These are phyloP conservation scores for Galerina sulciceps DNA, from an alignment of 768 basidiomycete species.

Conservation along the genomic window DNA sequence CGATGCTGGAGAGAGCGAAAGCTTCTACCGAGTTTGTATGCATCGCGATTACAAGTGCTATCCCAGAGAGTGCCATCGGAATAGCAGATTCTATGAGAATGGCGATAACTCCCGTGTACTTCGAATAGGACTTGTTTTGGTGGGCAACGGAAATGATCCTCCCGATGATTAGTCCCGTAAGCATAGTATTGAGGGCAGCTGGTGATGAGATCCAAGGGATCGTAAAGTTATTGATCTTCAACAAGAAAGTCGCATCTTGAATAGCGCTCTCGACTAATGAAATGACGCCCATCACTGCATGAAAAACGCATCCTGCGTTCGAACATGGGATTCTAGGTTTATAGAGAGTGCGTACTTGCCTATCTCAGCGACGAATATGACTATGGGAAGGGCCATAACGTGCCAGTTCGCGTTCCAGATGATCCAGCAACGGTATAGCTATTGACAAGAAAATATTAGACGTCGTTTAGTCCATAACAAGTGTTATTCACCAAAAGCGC, in stretches of 20 bases:
- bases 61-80: background rate
- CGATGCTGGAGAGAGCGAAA: no score
- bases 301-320: no score
- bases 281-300: background rate
- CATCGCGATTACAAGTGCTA: background rate
- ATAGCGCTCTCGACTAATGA: background rate
- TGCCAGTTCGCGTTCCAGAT: background rate
- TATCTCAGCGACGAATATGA: background rate
- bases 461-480: no score
- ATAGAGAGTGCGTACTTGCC: background rate
- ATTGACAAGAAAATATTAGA: background rate
- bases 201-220: background rate
- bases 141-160: background rate
- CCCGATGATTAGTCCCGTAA: background rate
- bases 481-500: background rate
- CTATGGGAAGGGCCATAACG: background rate
- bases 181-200: background rate
- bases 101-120: background rate
- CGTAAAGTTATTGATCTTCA: background rate
- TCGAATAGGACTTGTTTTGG: background rate
- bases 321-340: background rate
- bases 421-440: background rate
- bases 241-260: background rate
- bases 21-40: no score
- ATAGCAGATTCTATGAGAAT: background rate